phyloP scores from a whole-genome alignment of 129 eudicot species.

The Gnaphalium uliginosum region DNA sequence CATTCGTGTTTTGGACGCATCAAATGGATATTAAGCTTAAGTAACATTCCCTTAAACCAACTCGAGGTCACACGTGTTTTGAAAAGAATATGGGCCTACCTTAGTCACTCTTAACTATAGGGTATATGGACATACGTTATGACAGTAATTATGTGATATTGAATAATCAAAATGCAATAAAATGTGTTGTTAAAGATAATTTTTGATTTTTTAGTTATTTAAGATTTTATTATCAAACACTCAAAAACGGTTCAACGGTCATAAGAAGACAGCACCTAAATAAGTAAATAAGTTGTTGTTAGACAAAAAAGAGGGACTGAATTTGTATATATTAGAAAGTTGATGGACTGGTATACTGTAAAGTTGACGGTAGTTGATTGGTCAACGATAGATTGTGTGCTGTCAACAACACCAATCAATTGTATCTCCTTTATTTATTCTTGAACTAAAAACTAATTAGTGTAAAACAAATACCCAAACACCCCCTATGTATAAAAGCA shows the following conservation, averaged over 20 bases:
- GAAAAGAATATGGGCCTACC: slow-evolving; percentile 42
- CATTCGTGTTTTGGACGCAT: background rate
- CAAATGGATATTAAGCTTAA: slow-evolving; percentile 1
- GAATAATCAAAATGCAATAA: background rate
- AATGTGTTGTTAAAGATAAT: background rate
- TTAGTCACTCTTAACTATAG: slow-evolving; percentile 9
- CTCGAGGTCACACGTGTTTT: background rate
- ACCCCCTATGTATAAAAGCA: slow-evolving; percentile 7
- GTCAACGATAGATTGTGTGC: no score
- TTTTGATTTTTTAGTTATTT: background rate
- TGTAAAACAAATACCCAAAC: background rate
- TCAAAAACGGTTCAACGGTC: background rate
- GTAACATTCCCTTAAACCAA: background rate
- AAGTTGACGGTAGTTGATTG: no score
- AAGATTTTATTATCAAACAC: background rate
- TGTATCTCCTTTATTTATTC: no score
- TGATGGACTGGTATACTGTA: no score
- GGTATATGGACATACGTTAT: background rate
- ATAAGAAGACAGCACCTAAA: no score
- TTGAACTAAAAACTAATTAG: no score
- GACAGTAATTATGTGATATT: background rate
- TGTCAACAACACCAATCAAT: no score
- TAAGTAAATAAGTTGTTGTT: no score
- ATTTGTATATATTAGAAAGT: no score
- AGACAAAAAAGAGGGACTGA: no score